Evolutionary conservation across 495 filamentous ascomycete species (phyloP).

Genomic region (Talaromyces proteolyticus): DNA sequence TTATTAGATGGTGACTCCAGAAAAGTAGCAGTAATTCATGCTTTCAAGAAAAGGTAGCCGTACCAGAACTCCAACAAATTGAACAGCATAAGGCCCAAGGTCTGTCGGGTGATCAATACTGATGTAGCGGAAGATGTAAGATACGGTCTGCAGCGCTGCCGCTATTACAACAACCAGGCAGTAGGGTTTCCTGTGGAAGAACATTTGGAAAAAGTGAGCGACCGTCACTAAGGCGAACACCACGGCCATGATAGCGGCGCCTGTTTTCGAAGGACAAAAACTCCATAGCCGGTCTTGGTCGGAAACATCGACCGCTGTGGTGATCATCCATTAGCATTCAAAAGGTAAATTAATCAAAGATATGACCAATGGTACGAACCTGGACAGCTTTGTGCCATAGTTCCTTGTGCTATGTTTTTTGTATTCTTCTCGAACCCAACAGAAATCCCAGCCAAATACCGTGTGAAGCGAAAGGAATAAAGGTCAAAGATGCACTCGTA

Average conservation of each 20-base stretch:
- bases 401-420: too few species aligned
- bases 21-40: background rate
- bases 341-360: too few species aligned
- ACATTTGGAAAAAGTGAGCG: slow-evolving; percentile 28
- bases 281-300: background rate
- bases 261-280: background rate
- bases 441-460: too few species aligned
- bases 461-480: too few species aligned
- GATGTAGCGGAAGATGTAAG: slow-evolving; percentile 28
- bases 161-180: slow-evolving; percentile 46
- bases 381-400: too few species aligned
- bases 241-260: slow-evolving; percentile 23
- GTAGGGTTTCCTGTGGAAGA: slow-evolving; percentile 31
- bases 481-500: too few species aligned
- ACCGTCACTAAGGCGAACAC: slow-evolving; percentile 30
- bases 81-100: slow-evolving; percentile 11
- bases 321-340: background rate
- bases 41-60: background rate
- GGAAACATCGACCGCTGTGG: background rate
- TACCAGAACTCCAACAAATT: slow-evolving; percentile 20
- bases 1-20: background rate
- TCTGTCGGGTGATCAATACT: slow-evolving; percentile 12
- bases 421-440: too few species aligned
- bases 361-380: too few species aligned
- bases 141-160: slow-evolving; percentile 28